Base-by-base conservation (phyloP, 164 flowering plant species). In the Malania oleifera region DNA sequence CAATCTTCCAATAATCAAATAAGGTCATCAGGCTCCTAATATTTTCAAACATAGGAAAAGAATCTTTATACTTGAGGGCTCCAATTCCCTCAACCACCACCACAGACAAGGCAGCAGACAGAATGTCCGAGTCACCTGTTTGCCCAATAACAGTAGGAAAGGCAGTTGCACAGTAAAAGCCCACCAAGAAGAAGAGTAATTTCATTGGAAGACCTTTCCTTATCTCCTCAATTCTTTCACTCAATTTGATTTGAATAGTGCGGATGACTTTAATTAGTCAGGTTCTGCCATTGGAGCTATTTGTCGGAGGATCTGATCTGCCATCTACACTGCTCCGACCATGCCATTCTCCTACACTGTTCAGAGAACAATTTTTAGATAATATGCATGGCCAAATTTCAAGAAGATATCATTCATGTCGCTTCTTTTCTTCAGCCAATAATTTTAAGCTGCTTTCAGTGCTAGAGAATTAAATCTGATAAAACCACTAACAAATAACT, bases 121-220 rank as follows among this genome's bases (percentile, higher is more conserved):
- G 76, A 47, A 93, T 81, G 71, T 93, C 98, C 98, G 97, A 93
- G 54, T 93, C 98, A 52, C 97, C 98, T 1, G 97, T 89, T 74
- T 92, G 98, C 56, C 98, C 98, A 46, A 92, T 92, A 19, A 89
- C 91, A 18, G 98, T 92, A 14, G 98, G 80, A 69, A 87, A 92
- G 19, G 96, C 98, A 34, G 98, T 89, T 29, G 98, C 96, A 71
- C 91, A 84, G 58, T 92, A 92, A 59, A 93, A 84, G 0, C 98
- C 98, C 44, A 75, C 84, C 75, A 93, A 83, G 82, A 93, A 86
- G 57, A 82, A 89, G 24, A 93, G 78, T 51, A 93, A 41, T 57
- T 93, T 93, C 75, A 75, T 57, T 0, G 96, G 96, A 56, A 89
- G 77, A 63, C 78, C 71, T 70, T 78, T 82, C 76, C 71, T 82